Percentiles rank a stretch among this genome's conserved stretches.
Evolutionary conservation across 257 asterid genomes (phyloP).

Genomic region (Plantago ovata): DNA sequence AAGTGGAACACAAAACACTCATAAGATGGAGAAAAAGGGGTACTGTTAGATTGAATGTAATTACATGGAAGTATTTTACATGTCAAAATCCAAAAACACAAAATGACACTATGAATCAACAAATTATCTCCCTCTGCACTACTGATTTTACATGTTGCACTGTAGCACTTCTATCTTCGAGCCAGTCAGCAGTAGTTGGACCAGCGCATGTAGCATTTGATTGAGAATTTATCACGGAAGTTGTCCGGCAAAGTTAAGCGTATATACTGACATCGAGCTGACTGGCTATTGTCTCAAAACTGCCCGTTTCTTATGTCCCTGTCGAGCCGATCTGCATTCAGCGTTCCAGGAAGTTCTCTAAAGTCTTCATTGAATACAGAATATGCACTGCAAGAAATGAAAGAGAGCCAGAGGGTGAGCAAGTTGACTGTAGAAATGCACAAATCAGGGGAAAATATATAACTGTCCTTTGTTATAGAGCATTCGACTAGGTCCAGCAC

Average conservation of each 20-base stretch:
- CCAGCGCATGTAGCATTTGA: background rate
- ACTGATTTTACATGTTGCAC: background rate
- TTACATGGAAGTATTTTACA: background rate
- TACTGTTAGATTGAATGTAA: no score
- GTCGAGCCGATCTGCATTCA: slow-evolving; percentile 86
- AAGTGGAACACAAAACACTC: no score
- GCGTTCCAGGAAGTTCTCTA: slow-evolving; percentile 91
- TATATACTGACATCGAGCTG: slow-evolving; percentile 5
- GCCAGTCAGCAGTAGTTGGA: background rate
- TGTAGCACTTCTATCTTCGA: background rate
- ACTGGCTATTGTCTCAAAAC: slow-evolving; percentile 36
- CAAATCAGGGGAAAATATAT: no score
- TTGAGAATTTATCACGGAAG: background rate
- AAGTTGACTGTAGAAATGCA: no score
- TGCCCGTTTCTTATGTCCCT: slow-evolving; percentile 83
- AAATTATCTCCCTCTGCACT: background rate
- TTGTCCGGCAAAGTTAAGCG: background rate
- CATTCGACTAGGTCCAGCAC: slow-evolving; percentile 9
- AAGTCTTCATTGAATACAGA: slow-evolving; percentile 89
- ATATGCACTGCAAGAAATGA: slow-evolving; percentile 71
- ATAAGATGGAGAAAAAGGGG: no score
- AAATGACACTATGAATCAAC: background rate
- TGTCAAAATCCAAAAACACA: background rate
- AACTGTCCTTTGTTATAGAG: background rate
- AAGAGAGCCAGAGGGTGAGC: background rate